Conservation (phyloP, 495 filamentous ascomycete species). For the Talaromyces liani region DNA sequence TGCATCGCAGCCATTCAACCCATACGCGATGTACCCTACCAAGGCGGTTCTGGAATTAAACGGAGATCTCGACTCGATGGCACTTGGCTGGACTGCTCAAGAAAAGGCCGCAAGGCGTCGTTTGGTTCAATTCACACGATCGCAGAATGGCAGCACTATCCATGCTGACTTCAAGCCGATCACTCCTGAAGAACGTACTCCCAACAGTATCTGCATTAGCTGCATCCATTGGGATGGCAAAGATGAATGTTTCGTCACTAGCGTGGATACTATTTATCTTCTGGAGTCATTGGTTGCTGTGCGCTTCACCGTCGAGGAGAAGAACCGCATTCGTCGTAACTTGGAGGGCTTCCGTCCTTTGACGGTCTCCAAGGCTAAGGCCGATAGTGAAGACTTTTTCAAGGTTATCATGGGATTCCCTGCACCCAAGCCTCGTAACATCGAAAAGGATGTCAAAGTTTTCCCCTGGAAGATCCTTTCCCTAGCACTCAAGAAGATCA, state of each 20-base stretch:
- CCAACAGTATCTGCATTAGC: conserved; percentile 77
- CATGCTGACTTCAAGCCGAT: conserved; percentile 66
- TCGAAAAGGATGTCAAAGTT: conserved; percentile 98
- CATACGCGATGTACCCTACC: conserved; percentile 74
- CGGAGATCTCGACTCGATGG: conserved; percentile 78
- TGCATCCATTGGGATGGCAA: conserved; percentile 93
- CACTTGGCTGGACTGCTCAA: conserved; percentile 66
- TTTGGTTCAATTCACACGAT: conserved; percentile 77
- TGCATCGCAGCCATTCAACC: conserved; percentile 56
- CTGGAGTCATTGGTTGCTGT: conserved; percentile 79
- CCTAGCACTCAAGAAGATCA: conserved; percentile 88
- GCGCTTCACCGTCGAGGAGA: conserved; percentile 89
- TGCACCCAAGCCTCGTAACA: conserved; percentile 88
- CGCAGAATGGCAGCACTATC: conserved; percentile 68
- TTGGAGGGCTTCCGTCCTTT: conserved; percentile 83
- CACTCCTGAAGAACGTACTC: conserved; percentile 54
- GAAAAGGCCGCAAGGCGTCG: conserved; percentile 71
- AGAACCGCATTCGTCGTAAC: conserved; percentile 94
- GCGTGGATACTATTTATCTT: conserved; percentile 90
- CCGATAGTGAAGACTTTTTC: conserved; percentile 93
- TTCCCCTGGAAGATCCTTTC: conserved; percentile 86
- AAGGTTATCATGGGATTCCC: conserved; percentile 98
- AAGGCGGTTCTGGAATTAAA: conserved; percentile 81
- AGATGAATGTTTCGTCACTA: conserved; percentile 83
- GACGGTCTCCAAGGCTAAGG: conserved; percentile 86